phyloP scores from a whole-genome alignment of 371 early-diverging fungal species.

The Rhizopus stolonifer region DNA sequence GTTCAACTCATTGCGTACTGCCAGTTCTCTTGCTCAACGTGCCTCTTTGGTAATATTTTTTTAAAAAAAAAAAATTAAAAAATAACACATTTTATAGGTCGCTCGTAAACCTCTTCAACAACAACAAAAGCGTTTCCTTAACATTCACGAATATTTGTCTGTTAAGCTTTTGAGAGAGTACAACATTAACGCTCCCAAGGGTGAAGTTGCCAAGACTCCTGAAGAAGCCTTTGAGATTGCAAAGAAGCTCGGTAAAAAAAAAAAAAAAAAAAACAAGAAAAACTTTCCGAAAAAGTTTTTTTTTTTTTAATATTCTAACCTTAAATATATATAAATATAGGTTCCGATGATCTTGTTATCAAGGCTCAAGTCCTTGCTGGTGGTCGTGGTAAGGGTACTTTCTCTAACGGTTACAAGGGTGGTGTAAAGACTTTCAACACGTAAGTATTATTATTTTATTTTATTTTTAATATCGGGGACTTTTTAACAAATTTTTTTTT shows the following conservation, averaged over 20 bases:
- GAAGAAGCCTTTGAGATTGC: constrained; percentile 89
- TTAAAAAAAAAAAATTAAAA: neutral
- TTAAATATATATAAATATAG: constrained; percentile 42
- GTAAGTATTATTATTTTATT: constrained; percentile 61
- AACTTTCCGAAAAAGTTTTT: neutral
- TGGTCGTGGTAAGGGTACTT: constrained; percentile 98
- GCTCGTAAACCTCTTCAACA: constrained; percentile 52
- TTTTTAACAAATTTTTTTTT: constrained; percentile 14
- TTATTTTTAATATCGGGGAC: too few species aligned
- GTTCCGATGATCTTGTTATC: constrained; percentile 88
- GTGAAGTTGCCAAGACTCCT: constrained; percentile 86
- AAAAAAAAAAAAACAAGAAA: too few species aligned
- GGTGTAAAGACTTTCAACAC: constrained; percentile 93
- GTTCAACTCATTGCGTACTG: constrained; percentile 57
- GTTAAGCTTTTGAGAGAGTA: constrained; percentile 89
- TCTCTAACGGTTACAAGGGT: constrained; percentile 93
- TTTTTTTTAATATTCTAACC: constrained; percentile 2
- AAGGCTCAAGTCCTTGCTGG: constrained; percentile 99
- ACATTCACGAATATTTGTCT: constrained; percentile 97
- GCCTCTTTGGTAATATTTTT: constrained; percentile 48
- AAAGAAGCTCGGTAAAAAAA: constrained; percentile 68
- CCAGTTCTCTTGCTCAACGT: constrained; percentile 51
- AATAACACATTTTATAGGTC: too few species aligned
- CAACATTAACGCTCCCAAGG: constrained; percentile 89
- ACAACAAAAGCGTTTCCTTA: constrained; percentile 87